Base-by-base conservation (phyloP, 164 flowering plant species). In the Chimonanthus praecox region DNA sequence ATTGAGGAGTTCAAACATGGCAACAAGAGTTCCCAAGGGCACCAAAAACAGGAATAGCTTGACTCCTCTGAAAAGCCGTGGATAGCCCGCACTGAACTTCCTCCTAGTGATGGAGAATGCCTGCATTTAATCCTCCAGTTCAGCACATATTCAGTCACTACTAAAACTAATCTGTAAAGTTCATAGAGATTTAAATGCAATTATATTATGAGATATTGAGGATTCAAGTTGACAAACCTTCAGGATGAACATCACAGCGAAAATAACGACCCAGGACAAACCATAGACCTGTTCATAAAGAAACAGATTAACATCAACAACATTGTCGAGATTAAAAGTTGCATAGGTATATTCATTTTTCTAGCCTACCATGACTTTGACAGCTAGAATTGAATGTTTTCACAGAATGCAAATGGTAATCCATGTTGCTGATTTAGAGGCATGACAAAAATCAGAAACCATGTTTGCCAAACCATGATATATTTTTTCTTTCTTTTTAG, bases 21-120 rank as follows among this genome's bases (percentile, higher is more conserved):
- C 62, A 47, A 62, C 86, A 3, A 92, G 73, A 47, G 85, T 82
- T 68, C 85, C 90, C 9, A 92, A 44, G 45, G 76, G 80, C 3
- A 91, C 97, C 70, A 90, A 78, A 67, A 94, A 91, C 62, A 96
- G 83, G 80, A 89, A 76, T 58, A 96, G 75, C 82, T 94, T 96
- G 13, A 96, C 87, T 62, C 94, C 90, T 79, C 97, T 87, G 84
- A 96, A 96, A 91, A 94, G 80, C 82, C 92, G 82, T 89, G 94
- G 99, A 80, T 91, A 96, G 83, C 94, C 97, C 63, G 98, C 98
- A 71, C 98, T 91, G 87, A 96, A 92, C 84, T 85, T 91, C 85
- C 90, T 91, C 74, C 92, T 86, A 61, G 98, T 97, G 93, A 90
- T 84, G 49, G 99, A 96, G 58, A 94, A 97, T 62, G 94, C 86